These are phyloP conservation scores for Rhododendron kiyosumense DNA, from an alignment of 148 eudicot species.

Conservation along the genomic window DNA sequence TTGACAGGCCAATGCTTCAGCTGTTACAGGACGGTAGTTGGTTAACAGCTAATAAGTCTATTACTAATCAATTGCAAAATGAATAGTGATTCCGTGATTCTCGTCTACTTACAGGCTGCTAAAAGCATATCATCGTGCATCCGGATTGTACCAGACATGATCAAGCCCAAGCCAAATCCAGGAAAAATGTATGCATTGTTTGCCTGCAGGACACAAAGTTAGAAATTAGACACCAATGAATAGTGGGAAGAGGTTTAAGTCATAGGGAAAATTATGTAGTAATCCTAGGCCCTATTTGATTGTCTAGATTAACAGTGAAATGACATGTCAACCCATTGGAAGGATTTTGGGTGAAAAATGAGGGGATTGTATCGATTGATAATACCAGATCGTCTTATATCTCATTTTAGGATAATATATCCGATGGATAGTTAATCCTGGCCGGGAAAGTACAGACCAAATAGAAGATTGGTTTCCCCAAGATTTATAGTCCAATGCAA, in stretches of 20 bases:
- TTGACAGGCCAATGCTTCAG: conserved; percentile 86
- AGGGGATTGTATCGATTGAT: neutral
- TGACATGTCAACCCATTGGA: neutral
- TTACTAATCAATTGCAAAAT: neutral
- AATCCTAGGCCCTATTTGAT: neutral
- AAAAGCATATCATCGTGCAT: conserved; percentile 80
- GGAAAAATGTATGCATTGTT: conserved; percentile 96
- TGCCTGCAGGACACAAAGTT: conserved; percentile 41
- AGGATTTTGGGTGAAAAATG: neutral
- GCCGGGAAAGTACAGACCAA: neutral
- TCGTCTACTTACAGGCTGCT: conserved; percentile 71
- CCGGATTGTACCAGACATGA: conserved; percentile 84
- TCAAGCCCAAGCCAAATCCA: conserved; percentile 82
- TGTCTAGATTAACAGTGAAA: neutral
- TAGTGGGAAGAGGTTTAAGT: neutral
- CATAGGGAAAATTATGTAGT: neutral
- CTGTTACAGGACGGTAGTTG: conserved; percentile 26
- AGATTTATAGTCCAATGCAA: neutral
- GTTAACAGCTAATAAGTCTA: neutral
- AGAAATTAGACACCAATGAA: neutral
- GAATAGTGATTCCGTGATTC: neutral
- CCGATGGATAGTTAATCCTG: neutral
- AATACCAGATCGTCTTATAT: neutral
- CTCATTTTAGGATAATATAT: neutral
- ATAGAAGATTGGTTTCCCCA: neutral